Percentiles rank a stretch among this genome's conserved stretches.
Evolutionary conservation across 1,284 basidiomycete species (phyloP).

Genomic region (Mycosarcoma mackinlayi): DNA sequence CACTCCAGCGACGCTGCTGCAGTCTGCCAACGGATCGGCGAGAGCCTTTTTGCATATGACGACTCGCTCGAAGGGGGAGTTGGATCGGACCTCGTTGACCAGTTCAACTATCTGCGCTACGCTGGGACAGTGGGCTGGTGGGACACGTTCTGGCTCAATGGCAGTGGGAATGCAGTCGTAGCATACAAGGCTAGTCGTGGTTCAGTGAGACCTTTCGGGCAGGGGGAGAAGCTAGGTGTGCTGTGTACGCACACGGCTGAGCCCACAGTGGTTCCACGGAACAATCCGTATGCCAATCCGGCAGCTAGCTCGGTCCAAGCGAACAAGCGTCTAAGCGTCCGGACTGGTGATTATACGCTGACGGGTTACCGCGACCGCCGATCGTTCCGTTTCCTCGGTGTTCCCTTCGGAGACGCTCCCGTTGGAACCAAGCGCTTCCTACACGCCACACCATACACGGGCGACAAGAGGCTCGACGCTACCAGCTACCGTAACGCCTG

Average conservation of each 20-base stretch:
- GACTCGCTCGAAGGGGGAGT: conserved; percentile 17
- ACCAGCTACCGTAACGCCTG: conserved; percentile 39
- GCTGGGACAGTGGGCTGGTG: conserved; percentile 20
- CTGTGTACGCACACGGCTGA: conserved; percentile 38
- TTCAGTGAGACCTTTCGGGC: conserved; percentile 5
- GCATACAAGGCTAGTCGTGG: conserved; percentile 33
- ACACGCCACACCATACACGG: conserved; percentile 36
- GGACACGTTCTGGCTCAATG: conserved; percentile 31
- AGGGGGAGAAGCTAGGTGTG: conserved; percentile 40
- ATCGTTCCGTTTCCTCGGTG: conserved; percentile 43
- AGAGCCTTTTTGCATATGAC: conserved; percentile 45
- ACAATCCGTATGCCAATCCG: conserved; percentile 23
- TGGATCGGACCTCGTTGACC: conserved; percentile 30
- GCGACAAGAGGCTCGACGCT: conserved; percentile 36
- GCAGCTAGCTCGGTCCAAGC: not conserved
- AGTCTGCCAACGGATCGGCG: conserved; percentile 42
- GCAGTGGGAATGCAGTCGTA: conserved; percentile 6
- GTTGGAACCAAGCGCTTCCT: conserved; percentile 37
- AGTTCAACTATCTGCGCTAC: conserved; percentile 40
- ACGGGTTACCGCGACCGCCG: conserved; percentile 40
- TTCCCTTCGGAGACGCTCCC: conserved; percentile 41
- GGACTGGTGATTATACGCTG: conserved; percentile 29
- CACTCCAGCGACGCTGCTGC: conserved; percentile 27
- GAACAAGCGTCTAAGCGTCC: conserved; percentile 25
- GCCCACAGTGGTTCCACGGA: conserved; percentile 10